Conservation (phyloP, 2,329 filamentous ascomycete species). For the Trichoderma sp. region DNA sequence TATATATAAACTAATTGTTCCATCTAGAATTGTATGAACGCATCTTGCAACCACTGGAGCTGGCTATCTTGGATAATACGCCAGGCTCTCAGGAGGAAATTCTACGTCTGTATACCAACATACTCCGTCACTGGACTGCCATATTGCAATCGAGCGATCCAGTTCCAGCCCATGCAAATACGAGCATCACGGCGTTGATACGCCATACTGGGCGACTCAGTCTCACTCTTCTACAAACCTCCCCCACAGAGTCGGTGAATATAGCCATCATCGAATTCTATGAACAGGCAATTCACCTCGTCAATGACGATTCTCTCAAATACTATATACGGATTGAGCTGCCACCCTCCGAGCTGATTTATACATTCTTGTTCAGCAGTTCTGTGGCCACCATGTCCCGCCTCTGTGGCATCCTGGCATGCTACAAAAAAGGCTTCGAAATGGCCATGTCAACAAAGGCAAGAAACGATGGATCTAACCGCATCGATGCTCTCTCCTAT, state of each 20-base stretch:
- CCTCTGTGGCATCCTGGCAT: constrained; percentile 69
- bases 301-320: constrained; percentile 55
- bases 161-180: constrained; percentile 43
- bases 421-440: constrained; percentile 77
- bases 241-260: constrained; percentile 47
- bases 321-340: constrained; percentile 66
- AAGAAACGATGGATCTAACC: constrained; percentile 35
- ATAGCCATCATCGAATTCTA: constrained; percentile 72
- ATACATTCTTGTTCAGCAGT: constrained; percentile 69
- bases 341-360: constrained; percentile 69
- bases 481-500: constrained; percentile 50
- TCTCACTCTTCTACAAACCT: constrained; percentile 63
- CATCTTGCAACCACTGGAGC: constrained; percentile 58
- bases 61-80: constrained; percentile 53
- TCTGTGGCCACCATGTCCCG: constrained; percentile 68
- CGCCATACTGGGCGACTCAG: constrained; percentile 59
- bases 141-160: constrained; percentile 47
- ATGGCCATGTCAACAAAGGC: constrained; percentile 55
- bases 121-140: constrained; percentile 65
- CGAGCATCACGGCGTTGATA: constrained; percentile 49
- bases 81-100: constrained; percentile 60
- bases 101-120: constrained; percentile 66
- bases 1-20: neutral
- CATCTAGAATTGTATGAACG: constrained; percentile 53
- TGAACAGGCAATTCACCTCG: constrained; percentile 61